Base-by-base conservation (phyloP, 257 asterid species). In the Rubia yunnanensis region DNA sequence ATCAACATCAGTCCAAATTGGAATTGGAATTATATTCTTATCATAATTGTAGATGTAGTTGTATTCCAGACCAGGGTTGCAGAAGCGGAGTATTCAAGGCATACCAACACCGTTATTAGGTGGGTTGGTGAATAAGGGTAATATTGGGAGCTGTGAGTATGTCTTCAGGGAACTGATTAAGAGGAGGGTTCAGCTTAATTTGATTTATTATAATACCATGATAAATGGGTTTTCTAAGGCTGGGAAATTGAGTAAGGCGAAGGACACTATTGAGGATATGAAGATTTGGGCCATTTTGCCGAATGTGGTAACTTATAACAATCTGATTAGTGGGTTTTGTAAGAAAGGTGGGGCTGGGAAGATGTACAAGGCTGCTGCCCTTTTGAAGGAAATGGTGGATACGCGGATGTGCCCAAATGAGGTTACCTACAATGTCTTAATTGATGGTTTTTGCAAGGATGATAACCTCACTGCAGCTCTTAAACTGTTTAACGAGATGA, bases 391-490 rank as follows among this genome's bases (percentile, higher is more conserved):
- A 81, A 88, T 92, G 97, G 78, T 77, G 76, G 84, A 76, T 66
- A 86, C 57, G 57, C 84, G 79, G 63, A 63, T 88, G 31, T 52
- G 22, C 28, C 91, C 94, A 0, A 85, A 77, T 62, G 83, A 74
- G 32, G 70, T 88, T 69, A 87, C 99, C 4, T 89, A 84, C 71
- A 92, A 83, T 69, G 82, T 62, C 59, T 82, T 92, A 10, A 89
- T 89, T 34, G 81, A 83, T 76, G 96, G 97, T 27, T 92, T 79
- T 63, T 84, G 94, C 72, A 92, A 84, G 83, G 95, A 87, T 77
- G 91, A 71, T 70, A 84, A 83, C 71, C 72, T 86, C 27, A 71
- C 58, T 67, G 86, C 86, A 9, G 78, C 88, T 38, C n/a, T 79
- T 50, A 83, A 79, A 72, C 23, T 92, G 69, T 81, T 89, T 62